Percentiles rank a stretch among this genome's conserved stretches.
These are phyloP conservation scores for Botrytis hyacinthi DNA, from an alignment of 2,329 filamentous ascomycete genomes.

Conservation along the genomic window DNA sequence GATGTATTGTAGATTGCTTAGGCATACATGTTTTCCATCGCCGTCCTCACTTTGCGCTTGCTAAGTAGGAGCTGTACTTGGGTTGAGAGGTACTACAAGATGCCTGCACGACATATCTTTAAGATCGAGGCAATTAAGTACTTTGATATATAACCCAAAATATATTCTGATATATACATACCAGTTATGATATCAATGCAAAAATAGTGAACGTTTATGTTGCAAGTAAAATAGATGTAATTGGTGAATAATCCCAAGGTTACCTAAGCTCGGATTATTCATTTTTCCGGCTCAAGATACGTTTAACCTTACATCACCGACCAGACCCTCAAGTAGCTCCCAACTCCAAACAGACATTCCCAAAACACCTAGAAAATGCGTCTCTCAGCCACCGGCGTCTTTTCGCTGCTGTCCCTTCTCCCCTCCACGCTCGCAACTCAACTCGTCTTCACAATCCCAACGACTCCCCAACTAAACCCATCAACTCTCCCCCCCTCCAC, in stretches of 20 bases:
- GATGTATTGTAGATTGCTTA: background rate
- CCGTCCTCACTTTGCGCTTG: background rate
- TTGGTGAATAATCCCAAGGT: background rate
- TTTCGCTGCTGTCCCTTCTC: slow-evolving; percentile 31
- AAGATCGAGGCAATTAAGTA: too few relatives aligned
- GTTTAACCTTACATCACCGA: background rate
- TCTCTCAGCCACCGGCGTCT: background rate
- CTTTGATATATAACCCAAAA: background rate
- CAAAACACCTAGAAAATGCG: slow-evolving; percentile 1
- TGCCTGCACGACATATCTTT: background rate
- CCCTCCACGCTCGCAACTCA: slow-evolving; percentile 40
- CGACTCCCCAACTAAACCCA: slow-evolving; percentile 36
- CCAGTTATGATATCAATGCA: background rate
- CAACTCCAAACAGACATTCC: background rate
- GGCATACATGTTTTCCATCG: background rate
- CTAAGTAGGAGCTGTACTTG: background rate
- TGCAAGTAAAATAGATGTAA: too few relatives aligned
- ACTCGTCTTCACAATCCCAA: slow-evolving; percentile 33
- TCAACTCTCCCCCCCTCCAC: slow-evolving; percentile 54
- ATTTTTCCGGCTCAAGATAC: slow-evolving; percentile 12
- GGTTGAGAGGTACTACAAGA: background rate
- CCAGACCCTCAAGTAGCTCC: background rate
- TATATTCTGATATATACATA: background rate
- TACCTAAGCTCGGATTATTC: background rate
- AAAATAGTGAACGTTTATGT: background rate